Evolutionary conservation across 768 basidiomycete species (phyloP).

Genomic region (Ramaria sp.): DNA sequence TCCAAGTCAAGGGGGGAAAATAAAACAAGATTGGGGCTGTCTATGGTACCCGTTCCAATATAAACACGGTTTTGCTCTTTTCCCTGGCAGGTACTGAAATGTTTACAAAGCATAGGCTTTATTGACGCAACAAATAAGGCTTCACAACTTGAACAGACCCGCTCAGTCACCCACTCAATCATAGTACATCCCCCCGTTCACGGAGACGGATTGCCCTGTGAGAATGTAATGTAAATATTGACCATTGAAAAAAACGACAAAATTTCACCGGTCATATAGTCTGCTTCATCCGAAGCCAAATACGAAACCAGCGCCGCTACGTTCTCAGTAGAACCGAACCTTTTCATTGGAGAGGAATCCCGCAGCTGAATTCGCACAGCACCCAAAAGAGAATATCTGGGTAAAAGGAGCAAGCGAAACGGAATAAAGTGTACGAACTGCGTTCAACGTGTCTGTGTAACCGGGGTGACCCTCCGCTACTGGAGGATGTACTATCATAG

Average conservation of each 20-base stretch:
- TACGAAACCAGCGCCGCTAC: constrained; percentile 4
- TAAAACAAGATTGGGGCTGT: too few species aligned
- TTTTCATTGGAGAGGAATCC: not conserved
- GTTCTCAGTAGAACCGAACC: not conserved
- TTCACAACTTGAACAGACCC: too few species aligned
- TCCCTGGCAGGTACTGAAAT: too few species aligned
- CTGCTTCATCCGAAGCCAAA: constrained; percentile 4
- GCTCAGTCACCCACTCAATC: not conserved
- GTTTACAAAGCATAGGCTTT: too few species aligned
- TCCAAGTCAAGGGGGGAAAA: too few species aligned
- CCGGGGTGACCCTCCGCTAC: not conserved
- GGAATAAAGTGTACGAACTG: not conserved
- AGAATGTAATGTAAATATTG: not conserved
- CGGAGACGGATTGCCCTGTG: constrained; percentile 1
- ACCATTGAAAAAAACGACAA: not conserved
- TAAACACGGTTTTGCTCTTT: too few species aligned
- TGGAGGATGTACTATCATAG: not conserved
- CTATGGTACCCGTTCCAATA: too few species aligned
- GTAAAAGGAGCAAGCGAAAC: not conserved
- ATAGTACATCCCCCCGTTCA: not conserved
- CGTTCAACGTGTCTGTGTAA: not conserved
- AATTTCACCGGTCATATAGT: constrained; percentile 6
- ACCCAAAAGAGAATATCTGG: not conserved
- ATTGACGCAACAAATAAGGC: too few species aligned
- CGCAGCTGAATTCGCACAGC: not conserved